These are phyloP conservation scores for Grammothele lineata DNA, from an alignment of 768 basidiomycete genomes.

Conservation along the genomic window DNA sequence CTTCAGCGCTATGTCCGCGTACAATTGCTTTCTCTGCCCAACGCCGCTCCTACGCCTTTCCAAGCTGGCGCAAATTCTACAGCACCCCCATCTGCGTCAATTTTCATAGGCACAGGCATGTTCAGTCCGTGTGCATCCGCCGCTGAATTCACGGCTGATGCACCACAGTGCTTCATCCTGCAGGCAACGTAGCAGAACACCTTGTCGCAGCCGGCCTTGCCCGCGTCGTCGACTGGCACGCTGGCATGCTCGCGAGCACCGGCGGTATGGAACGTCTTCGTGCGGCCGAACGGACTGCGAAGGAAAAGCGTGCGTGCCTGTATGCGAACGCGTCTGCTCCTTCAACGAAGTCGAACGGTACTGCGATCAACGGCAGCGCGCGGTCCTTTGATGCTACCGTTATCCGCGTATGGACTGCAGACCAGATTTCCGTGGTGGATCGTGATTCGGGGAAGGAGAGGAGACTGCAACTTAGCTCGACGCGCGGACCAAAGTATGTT, in stretches of 20 bases:
- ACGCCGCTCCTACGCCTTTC: conserved; percentile 75
- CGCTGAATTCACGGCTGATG: not conserved
- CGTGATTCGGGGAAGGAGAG: conserved; percentile 73
- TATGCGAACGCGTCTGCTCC: conserved; percentile 56
- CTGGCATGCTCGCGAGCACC: conserved; percentile 81
- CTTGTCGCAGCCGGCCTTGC: conserved; percentile 83
- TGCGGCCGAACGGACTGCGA: conserved; percentile 75
- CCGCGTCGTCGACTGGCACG: conserved; percentile 95
- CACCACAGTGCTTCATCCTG: conserved; percentile 74
- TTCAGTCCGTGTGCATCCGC: no score
- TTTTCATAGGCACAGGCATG: conserved; percentile 86
- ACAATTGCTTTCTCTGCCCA: conserved; percentile 76
- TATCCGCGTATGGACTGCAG: conserved; percentile 85
- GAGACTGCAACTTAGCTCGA: conserved; percentile 84
- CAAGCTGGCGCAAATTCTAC: conserved; percentile 50
- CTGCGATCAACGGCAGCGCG: conserved; percentile 37
- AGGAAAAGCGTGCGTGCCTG: conserved; percentile 66
- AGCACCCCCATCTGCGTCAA: conserved; percentile 64
- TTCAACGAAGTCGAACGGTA: conserved; percentile 44
- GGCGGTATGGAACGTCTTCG: conserved; percentile 89
- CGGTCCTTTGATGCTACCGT: conserved; percentile 79
- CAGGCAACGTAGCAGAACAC: conserved; percentile 91
- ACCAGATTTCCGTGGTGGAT: conserved; percentile 80
- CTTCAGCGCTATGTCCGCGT: conserved; percentile 77
- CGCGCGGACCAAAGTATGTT: conserved; percentile 76